Base-by-base conservation (phyloP, 2,329 filamentous ascomycete species). In the Trichoderma polysporum region DNA sequence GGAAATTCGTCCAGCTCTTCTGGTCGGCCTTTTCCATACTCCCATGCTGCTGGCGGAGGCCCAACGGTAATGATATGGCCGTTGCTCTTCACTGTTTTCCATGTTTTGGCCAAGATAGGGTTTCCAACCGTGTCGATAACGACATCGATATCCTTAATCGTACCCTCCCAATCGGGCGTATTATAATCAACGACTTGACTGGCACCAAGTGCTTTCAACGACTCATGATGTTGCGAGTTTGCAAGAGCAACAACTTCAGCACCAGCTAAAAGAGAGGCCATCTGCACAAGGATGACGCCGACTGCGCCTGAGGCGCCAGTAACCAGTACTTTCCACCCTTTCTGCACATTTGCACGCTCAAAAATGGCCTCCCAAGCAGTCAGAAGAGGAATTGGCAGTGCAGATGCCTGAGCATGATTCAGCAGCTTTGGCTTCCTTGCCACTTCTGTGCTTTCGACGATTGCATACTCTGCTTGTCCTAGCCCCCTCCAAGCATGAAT, bases 21-120 rank as follows among this genome's bases (percentile, higher is more conserved):
- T 0, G 75, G 72, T 5, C 68, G 35, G 1, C 50, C 70, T 2
- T 59, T 45, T 0, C 68, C 71, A n/a, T 74, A 76, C 0, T 76
- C 76, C 78, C 77, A 79, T 0, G 66, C 17, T 0, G 77, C 76
- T 0, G 76, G 71, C 7, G 77, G 76, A 50, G 78, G 78, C 2
- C 71, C 77, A 0, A 81, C 73, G 0, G 79, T 79, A 0, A 80
- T 71, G 10, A 80, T 74, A 0, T 66, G 66, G 0, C 78, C 79
- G 13, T 71, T 66, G 1, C 66, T 58, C 45, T 75, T 76, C 3
- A 81, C 70, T 0, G 70, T 68, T 15, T 68, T 61, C 78, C 77
- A 80, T 0, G 72, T 54, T 52, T 72, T 76, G 1, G 66, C 33
- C 25, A 80, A 54, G 0, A 75, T 65, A 6, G 71, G 68, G 1